A percentile compares a stretch with the other conserved stretches of the same genome.
Evolutionary conservation across 225 moss, liverwort and hornwort genomes (phyloP).

Genomic region (Thuidium tamariscinum): DNA sequence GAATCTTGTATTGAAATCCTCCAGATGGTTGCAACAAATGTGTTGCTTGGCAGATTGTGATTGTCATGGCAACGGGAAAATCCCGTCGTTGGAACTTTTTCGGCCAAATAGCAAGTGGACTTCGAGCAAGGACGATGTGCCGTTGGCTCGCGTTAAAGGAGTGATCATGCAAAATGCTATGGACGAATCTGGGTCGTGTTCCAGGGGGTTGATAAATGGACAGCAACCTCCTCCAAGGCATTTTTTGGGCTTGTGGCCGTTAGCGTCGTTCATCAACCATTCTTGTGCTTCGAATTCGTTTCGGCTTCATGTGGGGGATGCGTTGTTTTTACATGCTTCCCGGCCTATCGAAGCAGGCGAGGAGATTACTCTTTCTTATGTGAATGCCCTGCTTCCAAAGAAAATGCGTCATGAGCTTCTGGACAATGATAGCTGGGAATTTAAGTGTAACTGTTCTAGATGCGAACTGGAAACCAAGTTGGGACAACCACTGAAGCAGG

Average conservation of each 20-base stretch:
- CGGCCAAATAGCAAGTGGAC: conserved; percentile 45
- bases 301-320: conserved; percentile 48
- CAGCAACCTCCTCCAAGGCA: conserved; percentile 17
- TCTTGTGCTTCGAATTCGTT: conserved; percentile 62
- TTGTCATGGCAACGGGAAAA: conserved; percentile 44
- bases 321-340: conserved; percentile 65
- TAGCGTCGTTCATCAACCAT: conserved; percentile 75
- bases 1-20: conserved; percentile 36
- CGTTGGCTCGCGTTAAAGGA: conserved; percentile 29
- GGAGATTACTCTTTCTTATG: conserved; percentile 61
- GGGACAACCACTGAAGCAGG: conserved; percentile 34
- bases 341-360: conserved; percentile 59
- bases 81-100: conserved; percentile 41
- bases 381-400: conserved; percentile 45
- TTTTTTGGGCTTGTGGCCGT: conserved; percentile 56
- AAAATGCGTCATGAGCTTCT: conserved; percentile 52
- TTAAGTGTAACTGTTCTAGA: conserved; percentile 58
- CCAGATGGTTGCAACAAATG: conserved; percentile 43
- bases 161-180: conserved; percentile 42
- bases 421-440: conserved; percentile 53
- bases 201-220: conserved; percentile 24
- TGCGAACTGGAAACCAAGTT: conserved; percentile 41
- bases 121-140: conserved; percentile 27
- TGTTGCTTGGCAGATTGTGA: conserved; percentile 44
- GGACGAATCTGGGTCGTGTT: conserved; percentile 47